A percentile compares a stretch with the other conserved stretches of the same genome.
phyloP scores from a whole-genome alignment of 2,329 filamentous ascomycete genomes.

The Sclerotinia sclerotiorum region DNA sequence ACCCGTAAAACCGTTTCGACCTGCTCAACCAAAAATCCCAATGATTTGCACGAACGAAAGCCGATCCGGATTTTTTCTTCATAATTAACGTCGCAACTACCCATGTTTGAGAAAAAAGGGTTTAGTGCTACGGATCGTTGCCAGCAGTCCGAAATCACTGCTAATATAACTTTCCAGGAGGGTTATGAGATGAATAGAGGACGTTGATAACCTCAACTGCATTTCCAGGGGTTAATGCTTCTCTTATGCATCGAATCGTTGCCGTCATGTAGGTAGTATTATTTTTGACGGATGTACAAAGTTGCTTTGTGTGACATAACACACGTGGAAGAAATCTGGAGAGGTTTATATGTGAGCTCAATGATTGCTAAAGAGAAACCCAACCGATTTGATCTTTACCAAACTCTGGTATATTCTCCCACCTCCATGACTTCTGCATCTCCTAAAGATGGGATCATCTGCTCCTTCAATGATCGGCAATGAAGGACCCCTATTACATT shows the following conservation, averaged over 20 bases:
- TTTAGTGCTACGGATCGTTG: conserved; percentile 18
- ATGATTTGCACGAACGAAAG: neutral
- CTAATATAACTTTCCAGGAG: neutral
- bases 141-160: conserved; percentile 13
- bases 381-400: conserved; percentile 28
- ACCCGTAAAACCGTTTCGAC: conserved; percentile 16
- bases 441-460: no score
- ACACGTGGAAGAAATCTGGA: conserved; percentile 32
- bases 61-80: conserved; percentile 10
- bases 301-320: conserved; percentile 28
- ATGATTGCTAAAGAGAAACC: conserved; percentile 30
- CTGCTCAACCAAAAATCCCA: conserved; percentile 7
- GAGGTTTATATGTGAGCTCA: conserved; percentile 31
- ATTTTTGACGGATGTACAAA: conserved; percentile 27
- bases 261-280: conserved; percentile 23
- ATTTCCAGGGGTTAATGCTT: conserved; percentile 13
- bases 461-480: no score
- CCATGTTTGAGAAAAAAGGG: conserved; percentile 23
- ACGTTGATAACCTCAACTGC: conserved; percentile 11
- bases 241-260: conserved; percentile 24
- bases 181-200: conserved; percentile 5
- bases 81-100: conserved; percentile 29
- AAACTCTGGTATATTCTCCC: neutral
- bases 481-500: no score
- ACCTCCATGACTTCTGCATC: no score